A percentile compares a stretch with the other conserved stretches of the same genome.
Conservation (phyloP, 2,329 filamentous ascomycete species). For the Penicillium sp. region DNA sequence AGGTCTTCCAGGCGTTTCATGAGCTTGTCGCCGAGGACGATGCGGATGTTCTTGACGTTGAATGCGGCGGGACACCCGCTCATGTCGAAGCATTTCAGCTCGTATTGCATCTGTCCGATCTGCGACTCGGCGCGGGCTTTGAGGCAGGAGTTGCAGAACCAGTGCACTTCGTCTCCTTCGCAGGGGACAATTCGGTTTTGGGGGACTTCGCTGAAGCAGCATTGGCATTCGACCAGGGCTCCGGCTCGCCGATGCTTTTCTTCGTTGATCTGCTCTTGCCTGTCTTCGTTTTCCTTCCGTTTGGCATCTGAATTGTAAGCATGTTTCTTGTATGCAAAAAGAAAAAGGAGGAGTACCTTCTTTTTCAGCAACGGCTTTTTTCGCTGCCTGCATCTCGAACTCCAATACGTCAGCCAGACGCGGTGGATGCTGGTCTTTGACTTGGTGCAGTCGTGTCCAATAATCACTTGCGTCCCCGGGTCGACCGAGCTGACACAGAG, state of each 20-base stretch:
- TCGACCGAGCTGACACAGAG: constrained; percentile 23
- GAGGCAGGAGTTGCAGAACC: constrained; percentile 68
- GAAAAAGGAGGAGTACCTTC: constrained; percentile 11
- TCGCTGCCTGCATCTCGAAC: constrained; percentile 26
- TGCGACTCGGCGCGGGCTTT: constrained; percentile 62
- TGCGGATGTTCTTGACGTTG: constrained; percentile 49
- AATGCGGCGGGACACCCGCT: constrained; percentile 64
- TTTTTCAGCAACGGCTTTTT: constrained; percentile 20
- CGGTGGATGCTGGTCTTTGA: background rate
- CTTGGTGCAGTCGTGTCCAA: constrained; percentile 7
- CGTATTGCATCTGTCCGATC: constrained; percentile 66
- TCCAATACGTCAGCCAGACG: constrained; percentile 4
- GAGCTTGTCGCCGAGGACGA: constrained; percentile 57
- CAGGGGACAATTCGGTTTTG: constrained; percentile 68
- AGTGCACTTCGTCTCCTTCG: constrained; percentile 54
- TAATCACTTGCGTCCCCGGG: constrained; percentile 10
- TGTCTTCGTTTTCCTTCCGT: constrained; percentile 23
- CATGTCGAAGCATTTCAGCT: constrained; percentile 66
- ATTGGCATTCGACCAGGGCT: constrained; percentile 63
- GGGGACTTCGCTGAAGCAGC: constrained; percentile 66
- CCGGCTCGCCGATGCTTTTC: constrained; percentile 43
- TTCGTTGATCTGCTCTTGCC: constrained; percentile 31
- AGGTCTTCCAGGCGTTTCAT: constrained; percentile 63
- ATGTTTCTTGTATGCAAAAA: background rate
- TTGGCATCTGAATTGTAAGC: background rate